A percentile compares a stretch with the other conserved stretches of the same genome.
Conservation (phyloP, 352 stramenopile genomes). For the Albugo candida region DNA sequence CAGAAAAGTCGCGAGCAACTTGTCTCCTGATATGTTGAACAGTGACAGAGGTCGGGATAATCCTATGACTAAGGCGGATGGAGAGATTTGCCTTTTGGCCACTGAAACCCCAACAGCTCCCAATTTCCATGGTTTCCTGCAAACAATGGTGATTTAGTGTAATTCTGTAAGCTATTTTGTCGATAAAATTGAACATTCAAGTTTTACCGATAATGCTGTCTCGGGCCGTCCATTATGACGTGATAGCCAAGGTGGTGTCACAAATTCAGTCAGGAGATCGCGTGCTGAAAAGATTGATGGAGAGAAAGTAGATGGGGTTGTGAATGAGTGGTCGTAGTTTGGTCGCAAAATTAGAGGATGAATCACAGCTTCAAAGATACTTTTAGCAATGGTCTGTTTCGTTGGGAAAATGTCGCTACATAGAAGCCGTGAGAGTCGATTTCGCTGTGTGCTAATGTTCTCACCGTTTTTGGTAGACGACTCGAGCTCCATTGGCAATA, state of each 20-base stretch:
- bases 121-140: conserved; percentile 70
- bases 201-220: conserved; percentile 50
- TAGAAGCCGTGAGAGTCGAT: too few relatives aligned
- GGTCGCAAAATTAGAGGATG: too few relatives aligned
- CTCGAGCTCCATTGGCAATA: conserved; percentile 35
- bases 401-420: too few relatives aligned
- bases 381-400: too few relatives aligned
- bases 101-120: conserved; percentile 57
- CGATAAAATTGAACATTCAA: neutral
- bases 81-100: conserved; percentile 41
- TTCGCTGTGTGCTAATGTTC: too few relatives aligned
- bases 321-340: too few relatives aligned
- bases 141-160: neutral
- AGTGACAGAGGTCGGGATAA: conserved; percentile 42
- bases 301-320: too few relatives aligned
- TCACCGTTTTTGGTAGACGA: conserved; percentile 13
- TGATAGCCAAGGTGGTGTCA: conserved; percentile 23
- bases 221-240: conserved; percentile 53
- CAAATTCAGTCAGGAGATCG: too few relatives aligned
- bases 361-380: too few relatives aligned
- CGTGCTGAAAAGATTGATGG: too few relatives aligned
- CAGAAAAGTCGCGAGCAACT: conserved; percentile 49
- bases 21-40: conserved; percentile 63
- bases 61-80: conserved; percentile 41
- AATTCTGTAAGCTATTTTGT: too few relatives aligned